Base-by-base conservation (phyloP, 208 protist species). In the Phytomonas francai region DNA sequence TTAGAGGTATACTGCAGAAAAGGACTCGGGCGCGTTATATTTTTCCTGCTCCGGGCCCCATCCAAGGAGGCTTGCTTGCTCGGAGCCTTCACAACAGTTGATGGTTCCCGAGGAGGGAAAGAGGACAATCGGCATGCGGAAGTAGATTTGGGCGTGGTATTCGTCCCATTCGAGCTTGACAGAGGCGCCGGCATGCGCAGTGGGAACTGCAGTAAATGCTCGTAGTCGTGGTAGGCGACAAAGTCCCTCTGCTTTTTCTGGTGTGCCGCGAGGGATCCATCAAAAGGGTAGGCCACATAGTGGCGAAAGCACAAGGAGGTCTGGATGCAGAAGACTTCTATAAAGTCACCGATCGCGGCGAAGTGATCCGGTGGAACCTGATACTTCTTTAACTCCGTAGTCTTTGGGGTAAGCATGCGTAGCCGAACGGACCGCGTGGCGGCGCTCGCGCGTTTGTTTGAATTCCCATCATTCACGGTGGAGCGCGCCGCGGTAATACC, bases 401-500 rank as follows among this genome's bases (percentile, higher is more conserved):
- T 57, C 22, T 65, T 69, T 11, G 67, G 59, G 6, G 84, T 63
- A 30, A 91, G 71, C 11, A 78, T 79, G 60, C 84, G 76, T 62
- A 93, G 51, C 0, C 65, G 67, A 7, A 89, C 22, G 30, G 78
- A 68, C 22, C 79, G 79, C 30, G 74, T 51, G 8, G 78, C 76
- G 3, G 79, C 69, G 62, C 81, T 91, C 31, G 80, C 51, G 8
- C 91, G 81, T 49, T 77, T 88, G 68, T 84, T 96, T 12, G 91
- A 93, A 72, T 92, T 94, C 54, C 81, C 75, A 60, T 93, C 88
- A 67, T 96, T 96, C 14, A 93, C 64, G 2, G 87, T 90, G 1
- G 88, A 88, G 6, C 77, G 71, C 7, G 84, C 85, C 30, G 87
- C 22, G 28, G 73, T 77, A 19, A 93, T 25, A n/a, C 91, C 91